phyloP scores from a whole-genome alignment of 176 grass and related monocot genomes.

The Aegilops longissima region DNA sequence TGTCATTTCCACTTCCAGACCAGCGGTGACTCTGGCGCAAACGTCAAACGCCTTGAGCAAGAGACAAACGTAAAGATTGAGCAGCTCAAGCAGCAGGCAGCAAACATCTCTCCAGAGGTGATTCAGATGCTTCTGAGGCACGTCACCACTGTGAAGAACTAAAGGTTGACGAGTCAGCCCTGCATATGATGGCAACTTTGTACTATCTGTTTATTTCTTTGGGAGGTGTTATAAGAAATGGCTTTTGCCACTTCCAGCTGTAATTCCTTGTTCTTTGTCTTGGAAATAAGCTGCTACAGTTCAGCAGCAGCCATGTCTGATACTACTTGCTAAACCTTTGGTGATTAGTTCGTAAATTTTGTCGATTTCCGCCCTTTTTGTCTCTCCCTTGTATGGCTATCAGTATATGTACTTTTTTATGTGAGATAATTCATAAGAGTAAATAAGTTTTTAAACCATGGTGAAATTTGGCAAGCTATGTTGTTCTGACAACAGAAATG shows the following conservation, averaged over 20 bases:
- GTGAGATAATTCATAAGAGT: neutral
- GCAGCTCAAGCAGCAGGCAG: conserved; percentile 54
- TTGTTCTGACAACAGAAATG: neutral
- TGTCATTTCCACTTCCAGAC: conserved; percentile 52
- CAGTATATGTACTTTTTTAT: neutral
- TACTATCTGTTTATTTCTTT: conserved; percentile 32
- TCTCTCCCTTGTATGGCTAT: neutral
- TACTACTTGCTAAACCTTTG: conserved; percentile 6
- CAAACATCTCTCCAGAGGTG: conserved; percentile 59
- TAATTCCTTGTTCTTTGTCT: conserved; percentile 25
- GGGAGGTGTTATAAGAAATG: conserved; percentile 28
- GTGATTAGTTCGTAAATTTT: conserved; percentile 2
- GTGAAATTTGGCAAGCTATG: neutral
- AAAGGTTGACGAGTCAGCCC: neutral
- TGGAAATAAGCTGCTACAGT: conserved; percentile 29
- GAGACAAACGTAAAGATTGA: conserved; percentile 67
- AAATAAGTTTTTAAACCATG: neutral
- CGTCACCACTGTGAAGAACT: conserved; percentile 85
- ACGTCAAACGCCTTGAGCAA: conserved; percentile 79
- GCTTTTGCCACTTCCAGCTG: conserved; percentile 18
- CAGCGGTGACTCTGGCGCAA: conserved; percentile 72
- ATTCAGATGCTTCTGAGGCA: conserved; percentile 85
- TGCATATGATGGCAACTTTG: conserved; percentile 14
- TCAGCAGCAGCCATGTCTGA: conserved; percentile 6
- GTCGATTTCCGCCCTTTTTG: neutral